Percentiles rank a stretch among this genome's conserved stretches.
These are phyloP conservation scores for Puccinellia tenuiflora DNA, from an alignment of 176 grass and related monocot species.

Conservation along the genomic window DNA sequence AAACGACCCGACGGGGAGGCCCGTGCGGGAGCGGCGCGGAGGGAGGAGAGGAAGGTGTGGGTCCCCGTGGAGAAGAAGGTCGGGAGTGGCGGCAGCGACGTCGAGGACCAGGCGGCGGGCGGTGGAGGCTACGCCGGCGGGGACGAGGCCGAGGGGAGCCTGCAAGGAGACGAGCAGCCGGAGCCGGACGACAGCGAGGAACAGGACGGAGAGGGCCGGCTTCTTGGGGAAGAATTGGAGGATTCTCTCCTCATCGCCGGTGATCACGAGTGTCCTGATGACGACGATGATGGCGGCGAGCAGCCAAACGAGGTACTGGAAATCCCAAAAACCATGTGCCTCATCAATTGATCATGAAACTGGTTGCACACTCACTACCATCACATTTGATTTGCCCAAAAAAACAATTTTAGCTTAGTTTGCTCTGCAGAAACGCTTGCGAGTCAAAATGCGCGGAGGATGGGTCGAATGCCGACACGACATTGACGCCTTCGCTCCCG, in stretches of 20 bases:
- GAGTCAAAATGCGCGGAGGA: neutral
- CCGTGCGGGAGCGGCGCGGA: neutral
- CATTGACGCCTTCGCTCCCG: slow-evolving; percentile 19
- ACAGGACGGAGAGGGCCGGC: neutral
- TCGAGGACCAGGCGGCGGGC: neutral
- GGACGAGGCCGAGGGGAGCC: slow-evolving; percentile 24
- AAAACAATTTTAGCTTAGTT: neutral
- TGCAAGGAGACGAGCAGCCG: neutral
- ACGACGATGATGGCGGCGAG: neutral
- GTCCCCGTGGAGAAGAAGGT: slow-evolving; percentile 33
- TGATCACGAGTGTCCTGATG: neutral
- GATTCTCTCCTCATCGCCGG: neutral
- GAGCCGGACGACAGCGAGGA: neutral
- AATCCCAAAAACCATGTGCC: neutral
- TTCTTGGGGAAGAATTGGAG: neutral
- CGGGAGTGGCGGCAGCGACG: neutral
- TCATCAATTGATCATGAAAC: neutral
- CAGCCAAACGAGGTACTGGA: neutral
- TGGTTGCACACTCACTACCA: neutral
- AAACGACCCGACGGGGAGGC: neutral
- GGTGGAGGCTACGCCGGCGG: slow-evolving; percentile 13
- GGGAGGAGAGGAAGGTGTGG: slow-evolving; percentile 32
- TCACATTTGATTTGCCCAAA: neutral
- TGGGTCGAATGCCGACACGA: slow-evolving; percentile 33
- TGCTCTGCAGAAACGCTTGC: neutral